Base-by-base conservation (phyloP, 805 yeast genomes). In the Zygoascus biomembranicola region DNA sequence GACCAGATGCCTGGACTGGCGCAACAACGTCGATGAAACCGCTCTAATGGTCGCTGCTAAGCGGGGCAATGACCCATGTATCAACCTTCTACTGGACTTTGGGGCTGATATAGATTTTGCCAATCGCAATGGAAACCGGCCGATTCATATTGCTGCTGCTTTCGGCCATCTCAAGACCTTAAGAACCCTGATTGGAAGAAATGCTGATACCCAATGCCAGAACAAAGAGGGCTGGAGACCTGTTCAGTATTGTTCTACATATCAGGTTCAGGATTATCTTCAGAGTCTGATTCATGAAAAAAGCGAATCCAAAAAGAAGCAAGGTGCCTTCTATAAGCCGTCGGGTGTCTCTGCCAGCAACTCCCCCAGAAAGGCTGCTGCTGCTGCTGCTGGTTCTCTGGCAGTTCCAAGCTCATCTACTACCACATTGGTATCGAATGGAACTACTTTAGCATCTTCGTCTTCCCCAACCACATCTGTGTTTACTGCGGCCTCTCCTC, bases 141-240 rank as follows among this genome's bases (percentile, higher is more conserved):
- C 96, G 0, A 70, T 92, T 43, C 98, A 92, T 68, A 73, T 85
- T 51, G 95, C 97, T 0, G 77, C 87, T 59, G 84, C 85, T 52
- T 79, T 76, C 60, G 92, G 90, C 5, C 78, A 80, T 55, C 61
- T 78, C 14, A 77, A 77, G 48, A 81, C 87, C 47, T 67, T 81
- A 56, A 74, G 77, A 51, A 63, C 83, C 35, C 67, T 86, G 45
- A 66, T 84, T 0, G 72, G 70, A 16, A 71, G 78, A 32, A 73
- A 76, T 19, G 78, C 80, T 1, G 77, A 81, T 55, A 75, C 75
- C 41, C 68, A 72, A 20, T 61, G 74, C 20, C 65, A 71, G 37
- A 87, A 87, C 65, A 65, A 68, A 13, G 74, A 74, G n/a, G 85
- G 87, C 2, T 82, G 89, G 81, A 73, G 70, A 20, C 87, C 90